These are phyloP conservation scores for Gymnopilus junonius DNA, from an alignment of 768 basidiomycete species.

Conservation along the genomic window DNA sequence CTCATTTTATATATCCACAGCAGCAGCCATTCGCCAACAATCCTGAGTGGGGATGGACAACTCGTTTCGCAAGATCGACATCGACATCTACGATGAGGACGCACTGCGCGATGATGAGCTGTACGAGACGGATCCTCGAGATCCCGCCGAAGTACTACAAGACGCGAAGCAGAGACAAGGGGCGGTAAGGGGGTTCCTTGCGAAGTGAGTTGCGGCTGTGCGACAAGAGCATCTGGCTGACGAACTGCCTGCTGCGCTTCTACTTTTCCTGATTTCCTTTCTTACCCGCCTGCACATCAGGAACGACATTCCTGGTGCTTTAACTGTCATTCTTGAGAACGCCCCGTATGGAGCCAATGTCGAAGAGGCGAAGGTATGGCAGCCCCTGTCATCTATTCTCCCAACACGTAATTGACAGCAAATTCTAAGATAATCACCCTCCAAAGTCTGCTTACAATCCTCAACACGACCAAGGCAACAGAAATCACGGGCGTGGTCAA, in stretches of 20 bases:
- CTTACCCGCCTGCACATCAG: conserved; percentile 38
- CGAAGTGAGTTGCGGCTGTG: conserved; percentile 57
- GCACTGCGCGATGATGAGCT: conserved; percentile 83
- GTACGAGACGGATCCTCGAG: conserved; percentile 84
- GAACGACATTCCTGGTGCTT: conserved; percentile 76
- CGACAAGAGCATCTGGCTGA: not conserved
- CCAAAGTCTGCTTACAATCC: conserved; percentile 80
- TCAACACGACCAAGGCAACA: conserved; percentile 91
- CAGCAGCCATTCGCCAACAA: not conserved
- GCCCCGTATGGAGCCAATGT: conserved; percentile 89
- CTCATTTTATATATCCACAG: too few relatives aligned
- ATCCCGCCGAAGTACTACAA: conserved; percentile 69
- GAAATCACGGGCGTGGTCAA: conserved; percentile 83
- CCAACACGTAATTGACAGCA: not conserved
- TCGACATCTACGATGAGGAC: conserved; percentile 94
- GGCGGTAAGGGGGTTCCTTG: conserved; percentile 72
- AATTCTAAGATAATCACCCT: conserved; percentile 70
- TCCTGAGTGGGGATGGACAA: conserved; percentile 38
- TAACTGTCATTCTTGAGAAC: conserved; percentile 71
- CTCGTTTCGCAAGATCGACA: conserved; percentile 91
- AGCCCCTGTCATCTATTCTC: not conserved
- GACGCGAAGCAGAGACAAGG: conserved; percentile 79
- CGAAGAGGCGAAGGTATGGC: conserved; percentile 88
- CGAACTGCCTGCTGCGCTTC: not conserved
- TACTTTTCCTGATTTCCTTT: not conserved